phyloP scores from a whole-genome alignment of 176 grass and related monocot species.

The Rhynchospora breviuscula region DNA sequence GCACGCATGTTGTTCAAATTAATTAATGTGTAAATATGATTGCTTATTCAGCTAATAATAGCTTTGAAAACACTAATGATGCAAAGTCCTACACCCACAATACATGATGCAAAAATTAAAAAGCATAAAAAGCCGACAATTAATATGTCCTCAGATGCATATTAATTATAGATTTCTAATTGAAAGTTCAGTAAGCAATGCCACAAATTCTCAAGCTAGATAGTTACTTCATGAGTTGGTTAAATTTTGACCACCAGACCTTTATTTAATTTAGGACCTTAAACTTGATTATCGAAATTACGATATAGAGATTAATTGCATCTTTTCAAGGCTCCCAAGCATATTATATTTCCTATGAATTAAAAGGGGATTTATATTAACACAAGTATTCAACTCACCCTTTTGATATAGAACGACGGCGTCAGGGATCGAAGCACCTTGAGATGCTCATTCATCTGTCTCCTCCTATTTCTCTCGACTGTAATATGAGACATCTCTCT shows the following conservation, averaged over 20 bases:
- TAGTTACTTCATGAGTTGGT: neutral
- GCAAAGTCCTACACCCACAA: neutral
- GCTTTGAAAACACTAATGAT: too few relatives aligned
- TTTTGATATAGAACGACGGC: constrained; percentile 82
- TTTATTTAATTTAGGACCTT: neutral
- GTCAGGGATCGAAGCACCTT: constrained; percentile 88
- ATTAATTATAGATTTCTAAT: neutral
- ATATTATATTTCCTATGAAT: neutral
- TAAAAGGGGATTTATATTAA: neutral
- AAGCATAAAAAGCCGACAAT: neutral
- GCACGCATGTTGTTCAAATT: neutral
- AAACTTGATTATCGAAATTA: neutral
- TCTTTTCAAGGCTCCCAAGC: neutral
- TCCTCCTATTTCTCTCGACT: constrained; percentile 83
- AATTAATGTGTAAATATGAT: neutral
- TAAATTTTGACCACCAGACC: neutral
- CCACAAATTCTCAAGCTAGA: neutral
- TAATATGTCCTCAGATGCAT: neutral
- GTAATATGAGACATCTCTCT: constrained; percentile 80
- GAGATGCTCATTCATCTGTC: constrained; percentile 96
- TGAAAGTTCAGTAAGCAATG: neutral
- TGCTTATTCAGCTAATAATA: too few relatives aligned
- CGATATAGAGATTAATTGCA: neutral
- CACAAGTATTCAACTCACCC: constrained; percentile 21
- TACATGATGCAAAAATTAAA: neutral